Base-by-base conservation (phyloP, 495 filamentous ascomycete species). In the Aspergillus egyptiacus region DNA sequence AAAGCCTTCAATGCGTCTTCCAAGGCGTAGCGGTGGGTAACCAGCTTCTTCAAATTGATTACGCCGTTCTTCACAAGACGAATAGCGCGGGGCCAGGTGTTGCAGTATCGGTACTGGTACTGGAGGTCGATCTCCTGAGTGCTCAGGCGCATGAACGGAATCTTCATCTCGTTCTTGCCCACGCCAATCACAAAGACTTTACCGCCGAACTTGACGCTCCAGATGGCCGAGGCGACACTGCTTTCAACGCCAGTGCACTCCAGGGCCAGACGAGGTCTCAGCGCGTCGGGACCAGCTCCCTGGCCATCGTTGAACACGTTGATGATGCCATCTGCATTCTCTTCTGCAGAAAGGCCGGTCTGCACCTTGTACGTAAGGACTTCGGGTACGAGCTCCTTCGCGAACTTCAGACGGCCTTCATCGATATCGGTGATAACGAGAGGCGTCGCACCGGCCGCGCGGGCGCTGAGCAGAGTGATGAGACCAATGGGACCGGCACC, bases 171-270 rank as follows among this genome's bases (percentile, higher is more conserved):
- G 60, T 88, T 88, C 81, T 86, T 93, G 53, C 90, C 90, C 2
- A 95, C 90, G 20, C 90, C 90, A 55, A 93, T 89, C 36, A 95
- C 82, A 59, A 95, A 95, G 27, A 96, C 90, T 72, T 91, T 93
- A 46, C 90, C 90, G 48, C 89, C 90, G 57, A 95, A 95, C 65
- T 90, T 89, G 55, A 89, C 80, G 25, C 85, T 83, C 77, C 86
- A 89, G 64, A 96, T 90, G 35, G 89, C 87, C 27, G 87, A 79
- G 17, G 80, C 79, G 59, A 96, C 83, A 62, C 81, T 86, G 68
- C 82, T 87, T 72, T 95, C 89, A n/a, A 93, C 88, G 19, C 90
- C 90, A 0, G 90, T 95, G 70, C 90, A 96, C 70, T 96, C 90
- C 61, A 96, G 63, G 17, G 79, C 84, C 25, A 94, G 65, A 20